Evolutionary conservation across 352 stramenopile species (phyloP), one percentile per base, ranked within the genome.

Genomic region (Globisporangium lucens): DNA sequence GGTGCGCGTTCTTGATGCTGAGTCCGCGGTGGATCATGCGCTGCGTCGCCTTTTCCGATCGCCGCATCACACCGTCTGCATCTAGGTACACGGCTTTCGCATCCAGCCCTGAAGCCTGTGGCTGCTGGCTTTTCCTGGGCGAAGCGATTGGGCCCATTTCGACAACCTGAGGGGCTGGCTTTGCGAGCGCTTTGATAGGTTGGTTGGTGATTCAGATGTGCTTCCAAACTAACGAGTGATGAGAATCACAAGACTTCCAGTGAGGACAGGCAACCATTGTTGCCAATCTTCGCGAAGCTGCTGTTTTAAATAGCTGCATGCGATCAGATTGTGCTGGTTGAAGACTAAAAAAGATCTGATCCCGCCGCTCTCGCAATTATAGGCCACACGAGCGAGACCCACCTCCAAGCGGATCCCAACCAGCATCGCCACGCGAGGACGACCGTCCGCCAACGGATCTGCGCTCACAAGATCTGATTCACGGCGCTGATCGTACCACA

Each of bases 11-110:
- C 59, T 67, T 55, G 49, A 89, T 77, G n/a, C 70, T 75, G 27
- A 75, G 33, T 0, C 79, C 80, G 17, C 66, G 71, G 49, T 75
- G 38, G 41, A 80, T 52, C 75, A 83, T 83, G 20, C 75, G 73
- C 7, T 52, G 57, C 6, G 73, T 80, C 30, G 72, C 61, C 12
- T 59, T 80, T 27, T 70, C 57, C 7, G 75, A 83, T 12, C 75
- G 66, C 10, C 73, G 71, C 33, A 63, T 61, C 27, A 77, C 63
- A 35, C 75, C 75, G 38, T 80, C 65, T 4, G n/a, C 12, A 30
- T 78, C 73, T 51, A 79, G 56, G 57, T 80, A 83, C 52, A 79
- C 67, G 41, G 61, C 71, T 29, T 67, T 67, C 13, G 52, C 60
- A 33, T 71, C 66, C 9, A 71, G 55, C 27, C 52, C 60, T 24